These are phyloP conservation scores for Ceratocystis alfenasii DNA, from an alignment of 2,329 filamentous ascomycete genomes.

Conservation along the genomic window DNA sequence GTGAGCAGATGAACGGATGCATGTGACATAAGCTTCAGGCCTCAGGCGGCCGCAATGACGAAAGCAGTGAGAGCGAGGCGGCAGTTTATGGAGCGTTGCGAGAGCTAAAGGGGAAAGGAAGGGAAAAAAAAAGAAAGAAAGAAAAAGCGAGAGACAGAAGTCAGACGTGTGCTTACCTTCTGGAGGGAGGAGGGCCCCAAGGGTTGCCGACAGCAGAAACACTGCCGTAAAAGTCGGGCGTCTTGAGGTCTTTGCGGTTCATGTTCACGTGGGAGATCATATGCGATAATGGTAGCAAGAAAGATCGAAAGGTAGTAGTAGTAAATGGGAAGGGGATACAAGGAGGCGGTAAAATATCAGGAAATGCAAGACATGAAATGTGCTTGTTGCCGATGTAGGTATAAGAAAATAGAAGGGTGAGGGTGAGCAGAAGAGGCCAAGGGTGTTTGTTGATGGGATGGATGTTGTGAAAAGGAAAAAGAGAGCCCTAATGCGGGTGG, in stretches of 20 bases:
- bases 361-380: constrained; percentile 5
- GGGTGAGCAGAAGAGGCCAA: neutral
- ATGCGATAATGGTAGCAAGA: neutral
- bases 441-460: neutral
- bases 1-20: neutral
- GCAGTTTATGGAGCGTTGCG: neutral
- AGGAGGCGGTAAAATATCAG: constrained; percentile 1
- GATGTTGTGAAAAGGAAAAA: neutral
- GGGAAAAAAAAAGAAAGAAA: neutral
- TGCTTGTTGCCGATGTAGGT: neutral
- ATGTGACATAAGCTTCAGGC: neutral
- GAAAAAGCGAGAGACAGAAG: neutral
- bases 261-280: constrained; percentile 18
- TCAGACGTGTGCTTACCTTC: constrained; percentile 19
- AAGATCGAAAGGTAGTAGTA: constrained; percentile 2
- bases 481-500: constrained; percentile 11
- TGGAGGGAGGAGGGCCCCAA: constrained; percentile 19
- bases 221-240: constrained; percentile 21
- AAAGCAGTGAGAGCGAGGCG: neutral
- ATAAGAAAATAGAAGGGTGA: neutral
- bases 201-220: constrained; percentile 19
- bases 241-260: constrained; percentile 22
- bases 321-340: neutral
- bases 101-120: neutral
- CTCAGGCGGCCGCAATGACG: neutral